A percentile compares a stretch with the other conserved stretches of the same genome.
Evolutionary conservation across 805 yeast genomes (phyloP).

Genomic region (Nakazawaea sp.): DNA sequence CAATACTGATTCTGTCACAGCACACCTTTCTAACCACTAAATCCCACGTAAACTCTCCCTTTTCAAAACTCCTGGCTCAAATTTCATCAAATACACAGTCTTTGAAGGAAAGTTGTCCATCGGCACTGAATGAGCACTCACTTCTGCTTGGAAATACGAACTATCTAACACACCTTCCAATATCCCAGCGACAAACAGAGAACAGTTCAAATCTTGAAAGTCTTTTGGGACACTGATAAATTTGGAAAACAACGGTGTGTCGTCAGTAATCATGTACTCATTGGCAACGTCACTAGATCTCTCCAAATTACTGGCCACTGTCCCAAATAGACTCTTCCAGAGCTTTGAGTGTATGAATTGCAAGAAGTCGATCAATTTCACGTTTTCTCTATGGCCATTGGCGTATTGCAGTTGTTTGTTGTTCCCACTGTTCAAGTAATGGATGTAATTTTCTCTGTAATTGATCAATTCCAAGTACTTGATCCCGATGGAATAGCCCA

Average conservation of each 20-base stretch:
- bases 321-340: conserved; percentile 73
- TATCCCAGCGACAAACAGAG: conserved; percentile 80
- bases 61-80: conserved; percentile 49
- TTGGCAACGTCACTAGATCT: conserved; percentile 49
- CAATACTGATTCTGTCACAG: background rate
- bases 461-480: conserved; percentile 64
- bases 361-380: conserved; percentile 62
- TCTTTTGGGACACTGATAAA: conserved; percentile 77
- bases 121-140: conserved; percentile 78
- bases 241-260: conserved; percentile 61
- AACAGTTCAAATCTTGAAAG: conserved; percentile 68
- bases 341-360: conserved; percentile 69
- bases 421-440: conserved; percentile 20
- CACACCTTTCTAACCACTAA: too few relatives aligned
- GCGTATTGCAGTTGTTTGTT: conserved; percentile 1
- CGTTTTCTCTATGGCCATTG: conserved; percentile 48
- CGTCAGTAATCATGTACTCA: conserved; percentile 74
- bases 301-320: conserved; percentile 46
- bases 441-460: conserved; percentile 50
- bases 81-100: conserved; percentile 72
- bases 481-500: conserved; percentile 76
- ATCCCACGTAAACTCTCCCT: too few relatives aligned
- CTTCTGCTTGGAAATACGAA: conserved; percentile 64
- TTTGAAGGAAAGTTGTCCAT: conserved; percentile 49
- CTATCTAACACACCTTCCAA: conserved; percentile 77